Conservation (phyloP, 2,329 filamentous ascomycete species). For the Curvularia spicifera region DNA sequence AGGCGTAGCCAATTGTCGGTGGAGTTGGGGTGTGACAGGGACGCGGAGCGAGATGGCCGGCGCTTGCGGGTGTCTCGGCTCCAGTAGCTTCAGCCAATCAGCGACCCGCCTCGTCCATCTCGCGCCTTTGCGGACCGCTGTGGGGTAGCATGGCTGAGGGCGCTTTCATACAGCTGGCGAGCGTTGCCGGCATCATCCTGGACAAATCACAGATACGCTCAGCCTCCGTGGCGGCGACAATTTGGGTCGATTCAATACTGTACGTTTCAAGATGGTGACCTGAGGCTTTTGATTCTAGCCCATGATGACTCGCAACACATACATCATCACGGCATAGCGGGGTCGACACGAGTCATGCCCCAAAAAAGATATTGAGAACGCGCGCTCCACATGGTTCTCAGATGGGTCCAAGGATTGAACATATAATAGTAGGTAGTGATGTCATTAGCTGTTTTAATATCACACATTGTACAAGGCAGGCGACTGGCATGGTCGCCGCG, state of each 20-base stretch:
- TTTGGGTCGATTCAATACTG: background rate
- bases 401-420: background rate
- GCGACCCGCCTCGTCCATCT: constrained; percentile 18
- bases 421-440: background rate
- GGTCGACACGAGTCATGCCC: background rate
- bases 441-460: constrained; percentile 4
- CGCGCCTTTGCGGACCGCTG: constrained; percentile 13
- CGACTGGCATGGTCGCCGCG: constrained; percentile 19
- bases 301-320: background rate
- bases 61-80: constrained; percentile 34
- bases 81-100: constrained; percentile 35
- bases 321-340: background rate
- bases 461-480: constrained; percentile 28
- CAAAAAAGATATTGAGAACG: background rate
- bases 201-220: constrained; percentile 6
- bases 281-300: background rate
- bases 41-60: constrained; percentile 30
- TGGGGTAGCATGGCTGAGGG: constrained; percentile 14
- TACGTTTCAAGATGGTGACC: constrained; percentile 1
- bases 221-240: constrained; percentile 24
- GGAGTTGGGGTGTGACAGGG: constrained; percentile 37
- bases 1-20: constrained; percentile 41
- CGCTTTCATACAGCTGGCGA: constrained; percentile 19
- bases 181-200: constrained; percentile 9
- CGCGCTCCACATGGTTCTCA: background rate